Evolutionary conservation across 1,284 basidiomycete species (phyloP), one percentile per base, ranked within the genome.

Genomic region (Psilocybe mexicana): DNA sequence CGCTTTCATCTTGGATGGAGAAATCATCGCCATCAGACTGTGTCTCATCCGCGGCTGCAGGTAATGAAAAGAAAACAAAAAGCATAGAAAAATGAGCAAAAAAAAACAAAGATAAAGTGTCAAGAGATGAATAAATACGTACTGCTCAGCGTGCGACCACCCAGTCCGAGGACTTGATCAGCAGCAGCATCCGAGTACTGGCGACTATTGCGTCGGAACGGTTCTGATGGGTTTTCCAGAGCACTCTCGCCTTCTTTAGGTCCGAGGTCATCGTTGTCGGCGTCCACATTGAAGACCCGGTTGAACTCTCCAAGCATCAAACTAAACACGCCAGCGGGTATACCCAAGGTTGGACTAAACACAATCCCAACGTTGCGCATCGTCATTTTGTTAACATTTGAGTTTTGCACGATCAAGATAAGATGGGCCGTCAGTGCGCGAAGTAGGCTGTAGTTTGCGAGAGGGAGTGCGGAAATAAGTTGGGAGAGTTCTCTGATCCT

Each of bases 341-440:
- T 96, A 38, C 93, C 94, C 6, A 98, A 80, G 0, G 95, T 97
- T 2, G 96, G 95, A 62, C 92, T 94, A 75, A 97, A 98, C 30
- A 99, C 96, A 61, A 99, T 99, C 23, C 96, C 95, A 28, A 99
- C 94, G 70, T 99, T 99, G 36, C 96, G 87, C 85, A 99, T 90
- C 45, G 92, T 97, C 97, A 99, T 99, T 81, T 97, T 99, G 85
- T 98, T 98, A 59, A 90, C 79, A 45, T 84, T 72, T 14, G 93
- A 85, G 70, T 97, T 94, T 72, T 94, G 89, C 47, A 98, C 94
- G 67, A 99, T 93, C 55, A 96, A 83, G 68, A 98, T 97, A 57
- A 99, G 80, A 73, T 99, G 96, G n/a, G 94, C 92, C 10, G 93
- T 95, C 53, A 98, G 81, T 6, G 94, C 94, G 23, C 96, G 89